Evolutionary conservation across 805 yeast genomes (phyloP).

Genomic region (Spathaspora boniae): DNA sequence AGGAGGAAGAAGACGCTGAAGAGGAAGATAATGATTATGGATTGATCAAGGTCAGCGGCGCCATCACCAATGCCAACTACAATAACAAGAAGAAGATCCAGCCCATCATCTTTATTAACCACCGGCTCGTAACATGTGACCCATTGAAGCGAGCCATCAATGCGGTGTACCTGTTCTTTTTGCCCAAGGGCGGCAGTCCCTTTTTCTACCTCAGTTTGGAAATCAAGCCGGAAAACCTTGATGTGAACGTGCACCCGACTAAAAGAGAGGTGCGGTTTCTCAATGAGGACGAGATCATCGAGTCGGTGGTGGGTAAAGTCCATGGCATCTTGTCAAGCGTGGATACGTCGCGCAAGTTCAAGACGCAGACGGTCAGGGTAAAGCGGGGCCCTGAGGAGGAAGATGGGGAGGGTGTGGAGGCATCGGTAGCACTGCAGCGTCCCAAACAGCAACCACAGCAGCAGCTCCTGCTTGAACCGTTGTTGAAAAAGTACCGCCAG

Average conservation of each 20-base stretch:
- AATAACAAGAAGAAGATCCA: slow-evolving; percentile 58
- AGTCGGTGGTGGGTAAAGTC: slow-evolving; percentile 47
- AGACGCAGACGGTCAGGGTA: slow-evolving; percentile 52
- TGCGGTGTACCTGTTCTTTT: slow-evolving; percentile 56
- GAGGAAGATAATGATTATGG: slow-evolving; percentile 39
- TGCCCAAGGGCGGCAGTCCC: slow-evolving; percentile 75
- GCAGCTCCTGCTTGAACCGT: slow-evolving; percentile 3
- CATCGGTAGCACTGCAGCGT: background rate
- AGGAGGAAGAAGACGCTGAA: slow-evolving; percentile 9
- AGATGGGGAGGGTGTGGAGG: slow-evolving; percentile 1
- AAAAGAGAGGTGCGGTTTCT: slow-evolving; percentile 87
- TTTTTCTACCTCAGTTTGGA: slow-evolving; percentile 73
- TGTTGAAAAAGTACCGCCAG: slow-evolving; percentile 37
- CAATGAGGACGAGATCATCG: slow-evolving; percentile 81
- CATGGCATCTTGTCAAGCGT: slow-evolving; percentile 49
- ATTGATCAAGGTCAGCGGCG: slow-evolving; percentile 51
- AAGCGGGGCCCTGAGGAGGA: slow-evolving; percentile 16
- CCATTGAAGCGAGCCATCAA: slow-evolving; percentile 68
- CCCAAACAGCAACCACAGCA: too few species aligned
- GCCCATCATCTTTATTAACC: slow-evolving; percentile 82
- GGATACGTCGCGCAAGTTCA: slow-evolving; percentile 67
- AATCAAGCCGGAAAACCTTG: slow-evolving; percentile 67
- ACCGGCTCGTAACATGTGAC: slow-evolving; percentile 78
- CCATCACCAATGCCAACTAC: slow-evolving; percentile 68
- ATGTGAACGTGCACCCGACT: slow-evolving; percentile 95